Evolutionary conservation across 768 basidiomycete genomes (phyloP), one percentile per base, ranked within the genome.

Genomic region (Boletus coccyginus): DNA sequence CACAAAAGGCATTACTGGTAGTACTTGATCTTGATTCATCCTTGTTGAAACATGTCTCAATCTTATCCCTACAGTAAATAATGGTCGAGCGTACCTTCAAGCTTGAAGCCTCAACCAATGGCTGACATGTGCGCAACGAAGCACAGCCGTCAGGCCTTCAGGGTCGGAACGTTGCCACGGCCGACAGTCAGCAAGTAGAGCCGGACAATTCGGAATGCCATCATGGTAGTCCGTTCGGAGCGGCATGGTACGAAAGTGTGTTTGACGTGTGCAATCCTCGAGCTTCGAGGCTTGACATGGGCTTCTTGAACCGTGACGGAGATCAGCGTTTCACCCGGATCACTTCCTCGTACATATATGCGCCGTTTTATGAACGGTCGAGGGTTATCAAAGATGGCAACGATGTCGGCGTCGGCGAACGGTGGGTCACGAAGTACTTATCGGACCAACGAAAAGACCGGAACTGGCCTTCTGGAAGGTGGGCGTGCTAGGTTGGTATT

Each of bases 371-470:
- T 16, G 41, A 16, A 14, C 12, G 16, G 17, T 21, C 24, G 48
- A 45, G 14, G 47, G 35, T 35, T 5, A n/a, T 57, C 40, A 19
- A 58, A 27, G 29, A 47, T 33, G n/a, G 31, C 32, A 44, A 14
- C 24, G 21, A 16, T 17, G 17, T 32, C 35, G 46, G 56, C 31
- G 11, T 27, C 27, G 27, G 4, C 27, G 17, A 43, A 32, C 35
- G 13, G 55, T 38, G 33, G 40, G 19, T 31, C 42, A 24, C 16
- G 32, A 27, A 52, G 32, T 31, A 35, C 17, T 17, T 41, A 35
- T 24, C 35, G 27, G 27, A 27, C 27, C 27, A 27, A 27, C 27
- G 27, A 27, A 27, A 62, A 62, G 57, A 32, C 49, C 55, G 38
- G n/a, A 49, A 56, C 39, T 40, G 41, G 35, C 40, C 49, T 62